Evolutionary conservation across 202 grass and related monocot genomes (phyloP).

Genomic region (Elaeis oleifera): DNA sequence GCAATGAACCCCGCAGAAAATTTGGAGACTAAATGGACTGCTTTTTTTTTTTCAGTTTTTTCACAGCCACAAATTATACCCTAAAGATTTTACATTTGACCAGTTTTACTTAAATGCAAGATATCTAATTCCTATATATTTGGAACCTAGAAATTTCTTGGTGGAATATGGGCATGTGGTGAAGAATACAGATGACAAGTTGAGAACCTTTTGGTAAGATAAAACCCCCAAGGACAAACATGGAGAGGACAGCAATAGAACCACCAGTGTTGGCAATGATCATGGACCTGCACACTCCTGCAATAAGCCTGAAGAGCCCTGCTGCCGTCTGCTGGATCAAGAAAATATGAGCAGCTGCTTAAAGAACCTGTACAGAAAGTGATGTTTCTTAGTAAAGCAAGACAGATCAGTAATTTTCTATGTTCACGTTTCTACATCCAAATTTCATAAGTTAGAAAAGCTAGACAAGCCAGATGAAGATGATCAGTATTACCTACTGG

Average conservation of each 20-base stretch:
- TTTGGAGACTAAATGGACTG: too few species aligned
- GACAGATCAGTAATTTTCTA: too few species aligned
- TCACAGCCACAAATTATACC: too few species aligned
- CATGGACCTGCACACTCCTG: constrained; percentile 51
- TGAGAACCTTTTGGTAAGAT: constrained; percentile 52
- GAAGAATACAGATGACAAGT: constrained; percentile 9
- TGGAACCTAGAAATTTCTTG: too few species aligned
- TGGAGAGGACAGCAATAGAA: constrained; percentile 39
- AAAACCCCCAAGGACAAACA: constrained; percentile 69
- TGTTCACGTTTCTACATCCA: too few species aligned
- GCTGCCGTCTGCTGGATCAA: constrained; percentile 48
- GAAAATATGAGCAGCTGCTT: constrained; percentile 50
- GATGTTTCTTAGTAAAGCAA: background rate
- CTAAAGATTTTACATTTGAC: too few species aligned
- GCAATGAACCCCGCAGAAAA: too few species aligned
- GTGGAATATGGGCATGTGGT: background rate
- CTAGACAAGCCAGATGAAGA: background rate
- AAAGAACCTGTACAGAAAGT: constrained; percentile 47
- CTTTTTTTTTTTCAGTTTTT: too few species aligned
- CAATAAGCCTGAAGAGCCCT: constrained; percentile 41
- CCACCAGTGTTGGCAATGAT: constrained; percentile 47
- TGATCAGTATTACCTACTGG: constrained; percentile 34
- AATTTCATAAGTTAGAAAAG: background rate
- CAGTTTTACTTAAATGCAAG: too few species aligned
- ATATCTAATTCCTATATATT: too few species aligned